A percentile compares a stretch with the other conserved stretches of the same genome.
Conservation (phyloP, 2,329 filamentous ascomycete species). For the Fusarium concolor region DNA sequence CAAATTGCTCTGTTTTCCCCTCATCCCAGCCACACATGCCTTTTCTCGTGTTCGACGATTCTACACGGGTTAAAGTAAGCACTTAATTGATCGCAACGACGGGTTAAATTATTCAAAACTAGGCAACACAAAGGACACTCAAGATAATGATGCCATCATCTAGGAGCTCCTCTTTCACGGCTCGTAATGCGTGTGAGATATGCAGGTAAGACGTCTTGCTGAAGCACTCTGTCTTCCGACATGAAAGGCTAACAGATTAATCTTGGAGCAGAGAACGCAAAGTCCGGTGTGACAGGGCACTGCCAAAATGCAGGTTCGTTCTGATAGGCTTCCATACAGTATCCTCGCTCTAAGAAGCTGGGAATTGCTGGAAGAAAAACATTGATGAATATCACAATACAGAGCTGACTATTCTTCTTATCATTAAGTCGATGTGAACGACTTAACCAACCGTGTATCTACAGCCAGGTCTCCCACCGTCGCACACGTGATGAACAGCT, state of each 20-base stretch:
- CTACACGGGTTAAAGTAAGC: too few relatives aligned
- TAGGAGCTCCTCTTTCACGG: not conserved
- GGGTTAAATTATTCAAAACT: too few relatives aligned
- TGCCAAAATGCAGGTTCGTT: conserved; percentile 3
- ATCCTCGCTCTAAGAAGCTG: not conserved
- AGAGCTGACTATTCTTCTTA: not conserved
- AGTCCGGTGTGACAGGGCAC: not conserved
- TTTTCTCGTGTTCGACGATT: too few relatives aligned
- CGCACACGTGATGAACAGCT: not conserved
- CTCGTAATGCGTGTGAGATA: not conserved
- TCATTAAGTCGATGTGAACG: not conserved
- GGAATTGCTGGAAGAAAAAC: not conserved
- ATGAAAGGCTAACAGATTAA: not conserved
- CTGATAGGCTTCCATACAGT: not conserved
- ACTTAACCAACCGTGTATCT: conserved; percentile 1
- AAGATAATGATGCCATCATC: not conserved
- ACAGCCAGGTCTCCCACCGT: not conserved
- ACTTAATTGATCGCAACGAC: too few relatives aligned
- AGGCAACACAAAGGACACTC: too few relatives aligned
- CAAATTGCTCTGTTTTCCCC: too few relatives aligned
- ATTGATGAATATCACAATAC: fast-evolving
- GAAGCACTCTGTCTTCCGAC: fast-evolving
- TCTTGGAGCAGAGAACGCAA: not conserved
- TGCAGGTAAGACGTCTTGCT: not conserved
- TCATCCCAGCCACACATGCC: too few relatives aligned